Evolutionary conservation across 768 basidiomycete genomes (phyloP).

Genomic region (Leccinellum rugosiceps): DNA sequence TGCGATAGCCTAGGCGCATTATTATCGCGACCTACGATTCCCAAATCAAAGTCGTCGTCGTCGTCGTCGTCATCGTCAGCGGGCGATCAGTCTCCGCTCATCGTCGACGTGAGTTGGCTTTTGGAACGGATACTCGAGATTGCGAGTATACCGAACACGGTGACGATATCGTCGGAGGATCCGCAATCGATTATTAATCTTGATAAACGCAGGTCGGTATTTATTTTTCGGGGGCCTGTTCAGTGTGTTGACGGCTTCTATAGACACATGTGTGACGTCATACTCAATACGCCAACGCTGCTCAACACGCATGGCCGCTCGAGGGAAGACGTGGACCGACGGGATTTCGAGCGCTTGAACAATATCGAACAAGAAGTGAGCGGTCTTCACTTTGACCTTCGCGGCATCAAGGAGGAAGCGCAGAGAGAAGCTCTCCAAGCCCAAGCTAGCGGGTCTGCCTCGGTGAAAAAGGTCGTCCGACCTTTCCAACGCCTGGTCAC

Average conservation of each 20-base stretch:
- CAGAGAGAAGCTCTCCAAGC: conserved; percentile 55
- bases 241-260: conserved; percentile 13
- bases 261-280: conserved; percentile 67
- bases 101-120: conserved; percentile 80
- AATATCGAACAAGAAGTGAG: conserved; percentile 70
- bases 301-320: conserved; percentile 41
- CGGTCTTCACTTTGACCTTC: conserved; percentile 62
- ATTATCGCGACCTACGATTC: conserved; percentile 48
- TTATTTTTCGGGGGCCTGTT: not conserved
- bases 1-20: conserved; percentile 62
- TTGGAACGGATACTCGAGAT: conserved; percentile 80
- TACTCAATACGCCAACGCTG: conserved; percentile 50
- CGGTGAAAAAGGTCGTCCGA: conserved; percentile 52
- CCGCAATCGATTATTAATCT: conserved; percentile 68
- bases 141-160: conserved; percentile 67
- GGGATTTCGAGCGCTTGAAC: conserved; percentile 73
- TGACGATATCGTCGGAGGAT: conserved; percentile 53
- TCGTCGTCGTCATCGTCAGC: conserved; percentile 31
- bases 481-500: conserved; percentile 66
- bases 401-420: conserved; percentile 74
- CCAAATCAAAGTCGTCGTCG: conserved; percentile 33
- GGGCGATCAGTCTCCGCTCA: conserved; percentile 42
- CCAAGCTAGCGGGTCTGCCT: conserved; percentile 39
- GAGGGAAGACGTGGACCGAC: conserved; percentile 56
- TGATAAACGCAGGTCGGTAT: conserved; percentile 71